Base-by-base conservation (phyloP, 148 eudicot genomes). In the Nepenthes mirabilis region DNA sequence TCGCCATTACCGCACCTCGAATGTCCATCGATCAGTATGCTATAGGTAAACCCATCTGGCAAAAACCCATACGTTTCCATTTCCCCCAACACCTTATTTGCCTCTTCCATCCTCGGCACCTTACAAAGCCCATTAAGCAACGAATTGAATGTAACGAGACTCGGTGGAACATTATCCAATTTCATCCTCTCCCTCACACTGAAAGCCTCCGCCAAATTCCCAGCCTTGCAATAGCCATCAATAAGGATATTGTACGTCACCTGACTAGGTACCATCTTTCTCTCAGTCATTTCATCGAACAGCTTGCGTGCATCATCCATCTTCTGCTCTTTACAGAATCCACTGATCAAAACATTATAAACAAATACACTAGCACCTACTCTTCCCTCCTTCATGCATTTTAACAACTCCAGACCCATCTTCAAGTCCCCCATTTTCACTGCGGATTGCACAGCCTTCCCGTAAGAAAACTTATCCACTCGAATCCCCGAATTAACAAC, bases 161-260 rank as follows among this genome's bases (percentile, higher is more conserved):
- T 79, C 2, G 87, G 79, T 63, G 52, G 48, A 62, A 82, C 77
- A 49, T 68, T 73, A 53, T 70, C 80, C 40, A 51, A 49, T 67
- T 75, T 87, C 97, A 90, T 90, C 74, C 49, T 70, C 37, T 79
- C 87, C 34, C 83, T 63, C 57, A 90, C 32, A 14, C n/a, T 60
- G 59, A 79, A 81, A 10, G 89, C 97, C 64, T 72, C 82, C 43
- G 77, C 85, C 70, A 90, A 62, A 65, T 77, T 43, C 52, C 95
- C 91, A 23, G 33, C 75, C 66, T 87, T 90, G 79, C 91, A 87
- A 57, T 72, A 87, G 70, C 97, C 95, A 83, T 84, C 95, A 68
- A 87, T 90, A 56, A 90, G 61, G 1, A 82, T 82, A 66, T 90
- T 90, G 63, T 71, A 90, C 3, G 87, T 81, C 51, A 87, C 87